These are phyloP conservation scores for Jasminum sambac DNA, from an alignment of 257 asterid species.

Conservation along the genomic window DNA sequence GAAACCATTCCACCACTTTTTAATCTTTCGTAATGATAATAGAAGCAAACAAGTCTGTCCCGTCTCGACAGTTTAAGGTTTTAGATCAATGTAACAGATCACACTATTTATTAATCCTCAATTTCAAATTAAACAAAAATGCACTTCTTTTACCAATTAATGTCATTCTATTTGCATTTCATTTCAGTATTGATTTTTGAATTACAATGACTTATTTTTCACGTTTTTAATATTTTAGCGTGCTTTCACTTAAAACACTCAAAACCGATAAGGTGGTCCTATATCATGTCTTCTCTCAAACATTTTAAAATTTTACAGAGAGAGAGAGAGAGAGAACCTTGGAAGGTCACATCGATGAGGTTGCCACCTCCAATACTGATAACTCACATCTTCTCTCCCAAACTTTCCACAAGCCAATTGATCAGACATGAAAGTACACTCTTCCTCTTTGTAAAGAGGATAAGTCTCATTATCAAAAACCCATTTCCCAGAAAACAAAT, in stretches of 20 bases:
- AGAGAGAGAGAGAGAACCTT: constrained; percentile 24
- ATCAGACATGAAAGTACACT: constrained; percentile 46
- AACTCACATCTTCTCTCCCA: constrained; percentile 44
- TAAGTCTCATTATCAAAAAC: constrained; percentile 38
- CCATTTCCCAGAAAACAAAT: constrained; percentile 51
- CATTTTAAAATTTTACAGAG: not conserved
- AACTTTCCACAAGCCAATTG: constrained; percentile 44
- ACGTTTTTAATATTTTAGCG: too few relatives aligned
- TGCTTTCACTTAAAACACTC: too few relatives aligned
- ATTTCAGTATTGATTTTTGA: too few relatives aligned
- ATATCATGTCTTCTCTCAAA: not conserved
- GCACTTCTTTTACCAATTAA: too few relatives aligned
- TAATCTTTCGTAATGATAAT: not conserved
- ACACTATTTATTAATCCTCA: too few relatives aligned
- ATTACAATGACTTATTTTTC: too few relatives aligned
- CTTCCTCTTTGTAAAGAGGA: constrained; percentile 42
- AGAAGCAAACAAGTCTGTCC: not conserved
- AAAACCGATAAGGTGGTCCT: not conserved
- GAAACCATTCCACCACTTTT: constrained; percentile 35
- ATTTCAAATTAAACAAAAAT: too few relatives aligned
- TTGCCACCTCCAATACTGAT: constrained; percentile 58
- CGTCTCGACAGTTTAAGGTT: not conserved
- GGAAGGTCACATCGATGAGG: constrained; percentile 49
- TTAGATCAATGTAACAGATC: not conserved
- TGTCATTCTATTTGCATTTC: too few relatives aligned